phyloP scores from a whole-genome alignment of 176 grass and related monocot species.

The Rhipidocladum racemiflorum region DNA sequence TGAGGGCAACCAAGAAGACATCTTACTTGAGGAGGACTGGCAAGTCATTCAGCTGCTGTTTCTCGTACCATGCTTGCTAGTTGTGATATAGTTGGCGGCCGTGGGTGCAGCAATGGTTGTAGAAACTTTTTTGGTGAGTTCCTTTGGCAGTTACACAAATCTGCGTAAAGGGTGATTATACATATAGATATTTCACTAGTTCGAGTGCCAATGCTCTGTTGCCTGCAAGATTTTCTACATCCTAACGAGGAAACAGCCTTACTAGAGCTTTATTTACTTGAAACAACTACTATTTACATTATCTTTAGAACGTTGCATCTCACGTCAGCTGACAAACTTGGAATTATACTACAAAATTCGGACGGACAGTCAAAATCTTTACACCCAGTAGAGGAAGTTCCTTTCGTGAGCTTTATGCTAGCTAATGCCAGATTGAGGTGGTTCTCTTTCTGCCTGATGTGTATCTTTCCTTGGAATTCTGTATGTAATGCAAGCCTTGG shows the following conservation, averaged over 20 bases:
- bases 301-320: not conserved
- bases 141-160: not conserved
- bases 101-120: not conserved
- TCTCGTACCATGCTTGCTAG: constrained; percentile 67
- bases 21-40: constrained; percentile 32
- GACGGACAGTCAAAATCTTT: not conserved
- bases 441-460: constrained; percentile 9
- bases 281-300: not conserved
- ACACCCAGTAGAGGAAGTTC: constrained; percentile 8
- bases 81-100: constrained; percentile 15
- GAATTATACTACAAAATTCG: not conserved
- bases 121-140: constrained; percentile 35
- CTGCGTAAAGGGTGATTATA: not conserved
- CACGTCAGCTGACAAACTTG: not conserved
- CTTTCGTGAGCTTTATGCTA: constrained; percentile 30
- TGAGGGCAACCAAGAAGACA: constrained; percentile 38
- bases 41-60: constrained; percentile 74
- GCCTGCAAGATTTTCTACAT: not conserved
- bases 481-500: constrained; percentile 21
- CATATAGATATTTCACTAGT: not conserved
- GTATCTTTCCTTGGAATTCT: constrained; percentile 26
- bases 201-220: not conserved
- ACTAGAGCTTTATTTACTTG: not conserved
- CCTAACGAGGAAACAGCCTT: not conserved
- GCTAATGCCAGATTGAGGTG: constrained; percentile 4